phyloP scores from a whole-genome alignment of 2,329 filamentous ascomycete genomes.

The Fusarium bactridioides region DNA sequence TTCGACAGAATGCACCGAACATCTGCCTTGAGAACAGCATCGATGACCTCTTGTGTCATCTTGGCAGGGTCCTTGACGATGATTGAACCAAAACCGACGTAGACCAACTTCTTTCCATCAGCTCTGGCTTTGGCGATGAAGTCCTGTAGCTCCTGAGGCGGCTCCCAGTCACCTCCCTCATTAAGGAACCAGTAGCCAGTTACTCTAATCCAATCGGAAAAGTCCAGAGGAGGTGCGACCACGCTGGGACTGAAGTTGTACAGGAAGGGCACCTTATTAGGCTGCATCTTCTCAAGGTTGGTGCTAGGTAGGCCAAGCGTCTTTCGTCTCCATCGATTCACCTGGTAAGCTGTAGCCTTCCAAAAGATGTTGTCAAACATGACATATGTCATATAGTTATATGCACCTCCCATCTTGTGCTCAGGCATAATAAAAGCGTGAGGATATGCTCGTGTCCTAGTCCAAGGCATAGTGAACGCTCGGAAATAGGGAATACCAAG shows the following conservation, averaged over 20 bases:
- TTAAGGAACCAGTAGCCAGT: conserved; percentile 99
- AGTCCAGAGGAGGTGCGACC: conserved; percentile 93
- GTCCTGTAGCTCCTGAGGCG: conserved; percentile 75
- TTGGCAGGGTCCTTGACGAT: conserved; percentile 89
- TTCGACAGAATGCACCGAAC: conserved; percentile 95
- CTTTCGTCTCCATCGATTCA: conserved; percentile 91
- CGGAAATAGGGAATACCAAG: conserved; percentile 94
- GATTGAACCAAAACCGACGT: conserved; percentile 96
- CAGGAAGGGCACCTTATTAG: conserved; percentile 96
- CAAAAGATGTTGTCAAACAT: conserved; percentile 98
- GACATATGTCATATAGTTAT: conserved; percentile 94
- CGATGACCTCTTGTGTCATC: conserved; percentile 91
- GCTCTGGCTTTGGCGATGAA: conserved; percentile 86
- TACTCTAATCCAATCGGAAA: conserved; percentile 95
- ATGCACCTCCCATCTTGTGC: conserved; percentile 91
- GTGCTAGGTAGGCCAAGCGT: conserved; percentile 82
- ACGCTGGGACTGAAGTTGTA: conserved; percentile 97
- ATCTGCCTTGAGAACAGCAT: conserved; percentile 88
- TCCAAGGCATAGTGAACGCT: conserved; percentile 99
- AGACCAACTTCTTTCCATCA: conserved; percentile 91
- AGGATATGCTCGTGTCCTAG: conserved; percentile 91
- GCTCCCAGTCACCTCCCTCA: conserved; percentile 73
- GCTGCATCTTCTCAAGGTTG: conserved; percentile 87
- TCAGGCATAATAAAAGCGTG: conserved; percentile 95
- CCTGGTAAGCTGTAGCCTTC: conserved; percentile 88